phyloP scores from a whole-genome alignment of 768 basidiomycete genomes.

The Coprinopsis marcescibilis region DNA sequence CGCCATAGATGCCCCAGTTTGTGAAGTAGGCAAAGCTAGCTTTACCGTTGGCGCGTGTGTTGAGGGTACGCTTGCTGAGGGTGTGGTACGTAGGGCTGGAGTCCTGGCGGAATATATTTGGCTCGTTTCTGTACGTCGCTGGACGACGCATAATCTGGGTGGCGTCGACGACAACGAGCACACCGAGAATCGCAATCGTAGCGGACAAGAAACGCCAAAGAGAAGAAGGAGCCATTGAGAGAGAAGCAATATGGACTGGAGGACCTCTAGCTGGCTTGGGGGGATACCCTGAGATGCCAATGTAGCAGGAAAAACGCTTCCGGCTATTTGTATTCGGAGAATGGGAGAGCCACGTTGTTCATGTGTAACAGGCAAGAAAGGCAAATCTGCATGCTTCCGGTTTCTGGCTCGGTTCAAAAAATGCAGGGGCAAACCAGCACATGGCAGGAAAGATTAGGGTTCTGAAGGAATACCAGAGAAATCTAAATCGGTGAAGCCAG shows the following conservation, averaged over 20 bases:
- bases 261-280: not conserved
- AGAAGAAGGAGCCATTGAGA: not conserved
- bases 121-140: constrained; percentile 35
- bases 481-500: constrained; percentile 1
- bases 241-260: not conserved
- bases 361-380: not conserved
- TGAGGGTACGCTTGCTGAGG: constrained; percentile 24
- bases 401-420: not conserved
- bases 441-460: constrained; percentile 2
- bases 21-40: constrained; percentile 50
- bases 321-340: constrained; percentile 1
- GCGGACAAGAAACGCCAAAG: constrained; percentile 13
- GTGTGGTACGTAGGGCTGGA: constrained; percentile 27
- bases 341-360: not conserved
- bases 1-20: constrained; percentile 61
- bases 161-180: constrained; percentile 25
- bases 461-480: not conserved
- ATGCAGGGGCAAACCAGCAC: not conserved
- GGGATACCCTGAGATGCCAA: not conserved
- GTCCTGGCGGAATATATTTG: constrained; percentile 28
- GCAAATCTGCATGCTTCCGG: not conserved
- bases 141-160: constrained; percentile 55
- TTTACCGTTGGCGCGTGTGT: constrained; percentile 34
- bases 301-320: not conserved
- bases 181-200: constrained; percentile 21